Base-by-base conservation (phyloP, 2,329 filamentous ascomycete genomes). In the Grosmannia clavigera region DNA sequence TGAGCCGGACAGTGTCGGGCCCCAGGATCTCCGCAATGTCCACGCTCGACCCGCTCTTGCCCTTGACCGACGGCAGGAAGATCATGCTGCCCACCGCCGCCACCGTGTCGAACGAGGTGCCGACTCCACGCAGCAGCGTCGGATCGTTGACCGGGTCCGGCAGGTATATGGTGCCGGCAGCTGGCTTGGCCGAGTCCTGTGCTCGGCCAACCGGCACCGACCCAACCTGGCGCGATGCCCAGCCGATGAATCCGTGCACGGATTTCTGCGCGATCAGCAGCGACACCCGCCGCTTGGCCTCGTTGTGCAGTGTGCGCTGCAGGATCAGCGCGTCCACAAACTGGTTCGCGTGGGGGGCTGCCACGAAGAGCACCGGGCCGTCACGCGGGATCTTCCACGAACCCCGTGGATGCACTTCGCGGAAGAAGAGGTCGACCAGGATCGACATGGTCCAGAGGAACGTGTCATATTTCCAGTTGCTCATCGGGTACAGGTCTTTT, bases 261-360 rank as follows among this genome's bases (percentile, higher is more conserved):
- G 92, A 96, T 71, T 96, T 97, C 67, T 95, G 92, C 27, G 94
- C 94, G 63, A 96, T 94, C 57, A 99, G 82, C 69, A 95, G 92
- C 58, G 91, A 90, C 61, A 96, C 90, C 59, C 94, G 89, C 66
- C 94, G 88, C 65, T 87, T 85, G 59, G 91, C 87, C 75, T 96
- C 92, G 69, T 83, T 86, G 65, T 90, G 88, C 61, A 97, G 83
- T 16, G 91, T 90, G 65, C 92, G 87, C 83, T 96, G 95, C 58
- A 99, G 81, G 66, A 97, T 88, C 58, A 99, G 81, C 59, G 91
- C 92, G 69, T 99, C 94, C 70, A 97, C 92, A 67, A 99, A 99
- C 86, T 96, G 90, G 72, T 99, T 99, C 62, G 92, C 92, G 78
- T 99, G 94, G 65, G 94, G 94, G 59, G 92, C 94, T 53, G 92